Conservation (phyloP, 2,329 filamentous ascomycete genomes). For the Hypoxylon rubiginosum region DNA sequence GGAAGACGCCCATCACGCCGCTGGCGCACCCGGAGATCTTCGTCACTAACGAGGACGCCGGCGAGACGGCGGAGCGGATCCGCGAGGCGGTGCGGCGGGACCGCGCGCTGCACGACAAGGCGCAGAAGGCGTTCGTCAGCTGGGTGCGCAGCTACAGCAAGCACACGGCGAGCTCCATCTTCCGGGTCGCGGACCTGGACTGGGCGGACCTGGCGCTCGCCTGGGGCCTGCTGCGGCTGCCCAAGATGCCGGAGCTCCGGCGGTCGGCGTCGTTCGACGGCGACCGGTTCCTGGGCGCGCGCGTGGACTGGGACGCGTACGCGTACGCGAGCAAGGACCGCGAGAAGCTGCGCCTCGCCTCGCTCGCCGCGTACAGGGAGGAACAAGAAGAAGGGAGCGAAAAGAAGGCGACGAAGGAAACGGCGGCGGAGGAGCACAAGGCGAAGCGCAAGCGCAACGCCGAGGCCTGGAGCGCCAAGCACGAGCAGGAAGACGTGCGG, state of each 20-base stretch:
- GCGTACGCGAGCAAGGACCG: conserved; percentile 79
- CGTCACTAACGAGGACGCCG: conserved; percentile 73
- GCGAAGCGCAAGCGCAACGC: conserved; percentile 71
- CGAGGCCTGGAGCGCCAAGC: conserved; percentile 80
- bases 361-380: conserved; percentile 62
- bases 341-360: conserved; percentile 73
- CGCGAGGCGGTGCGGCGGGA: conserved; percentile 68
- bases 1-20: conserved; percentile 83
- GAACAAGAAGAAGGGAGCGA: conserved; percentile 31
- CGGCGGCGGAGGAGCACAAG: conserved; percentile 57
- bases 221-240: conserved; percentile 89
- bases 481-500: conserved; percentile 74
- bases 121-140: conserved; percentile 90
- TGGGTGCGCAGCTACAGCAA: conserved; percentile 94
- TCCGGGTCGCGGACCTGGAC: conserved; percentile 83
- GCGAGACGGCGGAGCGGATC: conserved; percentile 69
- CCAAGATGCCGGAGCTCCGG: conserved; percentile 92
- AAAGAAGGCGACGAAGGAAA: conserved; percentile 46
- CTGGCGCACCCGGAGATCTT: conserved; percentile 69
- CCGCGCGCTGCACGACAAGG: conserved; percentile 82
- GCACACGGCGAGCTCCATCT: conserved; percentile 92
- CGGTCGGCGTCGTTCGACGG: conserved; percentile 80
- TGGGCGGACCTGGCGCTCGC: conserved; percentile 85
- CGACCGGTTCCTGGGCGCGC: conserved; percentile 72
- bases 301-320: conserved; percentile 76